phyloP scores from a whole-genome alignment of 2,329 filamentous ascomycete genomes.

The Colletotrichum spaethianum region DNA sequence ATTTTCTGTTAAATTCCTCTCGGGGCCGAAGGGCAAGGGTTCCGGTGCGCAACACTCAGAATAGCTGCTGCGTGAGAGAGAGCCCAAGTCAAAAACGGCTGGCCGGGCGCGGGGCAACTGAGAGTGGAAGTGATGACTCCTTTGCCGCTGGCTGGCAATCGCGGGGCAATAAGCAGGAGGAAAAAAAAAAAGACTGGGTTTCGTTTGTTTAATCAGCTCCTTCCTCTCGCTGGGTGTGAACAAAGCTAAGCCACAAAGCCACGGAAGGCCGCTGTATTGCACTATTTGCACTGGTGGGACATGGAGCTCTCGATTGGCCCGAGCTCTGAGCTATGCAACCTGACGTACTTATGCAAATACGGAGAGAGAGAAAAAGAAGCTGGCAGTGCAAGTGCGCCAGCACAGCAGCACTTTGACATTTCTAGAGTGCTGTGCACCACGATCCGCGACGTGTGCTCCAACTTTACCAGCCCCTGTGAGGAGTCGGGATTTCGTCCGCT shows the following conservation, averaged over 20 bases:
- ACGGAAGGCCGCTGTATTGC: constrained; percentile 5
- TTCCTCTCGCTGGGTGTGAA: not conserved
- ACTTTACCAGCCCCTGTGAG: constrained; percentile 39
- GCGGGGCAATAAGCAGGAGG: constrained; percentile 29
- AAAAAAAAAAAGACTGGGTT: constrained; percentile 6
- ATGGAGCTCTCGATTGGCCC: constrained; percentile 26
- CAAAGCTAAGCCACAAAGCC: constrained; percentile 31
- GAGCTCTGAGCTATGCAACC: constrained; percentile 31
- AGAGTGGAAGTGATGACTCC: constrained; percentile 37
- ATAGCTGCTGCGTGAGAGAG: not conserved
- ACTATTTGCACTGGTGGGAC: constrained; percentile 1
- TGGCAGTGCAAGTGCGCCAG: constrained; percentile 8
- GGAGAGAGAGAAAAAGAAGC: constrained; percentile 5
- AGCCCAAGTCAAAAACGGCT: constrained; percentile 17
- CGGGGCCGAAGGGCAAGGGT: constrained; percentile 27
- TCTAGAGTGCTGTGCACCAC: constrained; percentile 37
- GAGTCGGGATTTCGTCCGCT: constrained; percentile 6
- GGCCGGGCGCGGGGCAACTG: constrained; percentile 12
- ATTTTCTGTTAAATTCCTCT: constrained; percentile 1
- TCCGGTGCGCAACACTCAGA: not conserved
- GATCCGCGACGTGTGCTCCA: constrained; percentile 39
- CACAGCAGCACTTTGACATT: constrained; percentile 36
- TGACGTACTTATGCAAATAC: constrained; percentile 39
- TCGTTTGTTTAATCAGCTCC: not conserved
- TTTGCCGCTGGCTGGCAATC: constrained; percentile 38